These are phyloP conservation scores for Spinacia oleracea DNA, from an alignment of 179 eudicot genomes.

Conservation along the genomic window DNA sequence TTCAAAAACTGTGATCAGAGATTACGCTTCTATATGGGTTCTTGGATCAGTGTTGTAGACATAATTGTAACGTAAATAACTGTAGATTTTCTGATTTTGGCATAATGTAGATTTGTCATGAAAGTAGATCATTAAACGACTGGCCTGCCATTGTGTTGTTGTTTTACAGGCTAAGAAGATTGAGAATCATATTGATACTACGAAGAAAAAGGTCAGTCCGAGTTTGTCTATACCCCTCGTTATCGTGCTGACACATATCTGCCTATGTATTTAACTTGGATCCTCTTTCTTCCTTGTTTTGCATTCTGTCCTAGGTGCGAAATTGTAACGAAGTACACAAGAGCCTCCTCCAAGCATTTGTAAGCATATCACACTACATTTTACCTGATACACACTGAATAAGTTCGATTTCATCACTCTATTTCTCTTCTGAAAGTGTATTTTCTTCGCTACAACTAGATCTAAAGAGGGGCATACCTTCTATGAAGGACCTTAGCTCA, in stretches of 20 bases:
- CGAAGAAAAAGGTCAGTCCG: slow-evolving; percentile 60
- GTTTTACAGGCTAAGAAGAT: slow-evolving; percentile 51
- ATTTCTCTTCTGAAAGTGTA: background rate
- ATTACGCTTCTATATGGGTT: background rate
- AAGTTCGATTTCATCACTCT: background rate
- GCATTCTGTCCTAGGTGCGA: slow-evolving; percentile 38
- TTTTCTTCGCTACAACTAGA: too few relatives aligned
- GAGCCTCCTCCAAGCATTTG: slow-evolving; percentile 56
- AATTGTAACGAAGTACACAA: slow-evolving; percentile 52
- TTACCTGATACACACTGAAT: background rate
- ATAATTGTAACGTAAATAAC: background rate
- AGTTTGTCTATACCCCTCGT: background rate
- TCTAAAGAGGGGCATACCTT: too few relatives aligned
- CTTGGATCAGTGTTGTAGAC: background rate
- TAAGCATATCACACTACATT: slow-evolving; percentile 34
- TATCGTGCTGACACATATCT: background rate
- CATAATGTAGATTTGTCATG: background rate
- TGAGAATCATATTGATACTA: slow-evolving; percentile 47
- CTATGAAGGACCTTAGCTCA: too few relatives aligned
- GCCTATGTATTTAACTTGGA: background rate
- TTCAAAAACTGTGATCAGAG: background rate
- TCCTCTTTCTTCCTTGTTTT: background rate
- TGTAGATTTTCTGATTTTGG: background rate
- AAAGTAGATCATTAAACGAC: background rate
- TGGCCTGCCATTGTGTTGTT: background rate